These are phyloP conservation scores for Sanghuangporus weigelae DNA, from an alignment of 1,284 basidiomycete species.

Conservation along the genomic window DNA sequence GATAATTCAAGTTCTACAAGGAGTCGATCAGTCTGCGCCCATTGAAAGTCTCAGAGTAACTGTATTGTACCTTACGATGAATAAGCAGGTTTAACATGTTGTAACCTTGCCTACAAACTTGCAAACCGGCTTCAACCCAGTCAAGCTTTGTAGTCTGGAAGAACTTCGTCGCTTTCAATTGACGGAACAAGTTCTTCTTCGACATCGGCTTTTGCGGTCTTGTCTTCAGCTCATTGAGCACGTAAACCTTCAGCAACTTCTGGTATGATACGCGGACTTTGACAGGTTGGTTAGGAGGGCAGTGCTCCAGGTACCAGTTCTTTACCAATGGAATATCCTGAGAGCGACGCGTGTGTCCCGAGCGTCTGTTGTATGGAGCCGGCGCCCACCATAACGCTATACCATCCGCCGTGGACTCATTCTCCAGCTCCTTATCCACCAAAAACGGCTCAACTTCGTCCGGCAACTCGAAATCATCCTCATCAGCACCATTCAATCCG, in stretches of 20 bases:
- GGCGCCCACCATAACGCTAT: constrained; percentile 99
- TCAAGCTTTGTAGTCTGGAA: constrained; percentile 98
- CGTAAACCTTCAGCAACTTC: constrained; percentile 95
- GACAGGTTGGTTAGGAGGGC: constrained; percentile 92
- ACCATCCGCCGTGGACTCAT: constrained; percentile 91
- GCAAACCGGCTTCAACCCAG: constrained; percentile 99
- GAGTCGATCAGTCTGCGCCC: constrained; percentile 16
- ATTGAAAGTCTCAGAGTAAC: not conserved
- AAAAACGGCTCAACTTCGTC: constrained; percentile 84
- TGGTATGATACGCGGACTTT: constrained; percentile 99
- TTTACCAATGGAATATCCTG: constrained; percentile 96
- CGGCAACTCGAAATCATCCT: constrained; percentile 87
- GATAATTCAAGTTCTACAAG: constrained; percentile 86
- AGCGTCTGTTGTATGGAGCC: constrained; percentile 91
- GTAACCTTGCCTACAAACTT: constrained; percentile 98
- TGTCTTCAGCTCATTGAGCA: constrained; percentile 90
- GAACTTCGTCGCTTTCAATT: constrained; percentile 98
- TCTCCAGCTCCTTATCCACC: constrained; percentile 77
- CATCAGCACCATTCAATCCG: constrained; percentile 78
- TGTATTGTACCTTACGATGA: constrained; percentile 79
- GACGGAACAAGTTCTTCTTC: constrained; percentile 95
- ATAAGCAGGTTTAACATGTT: constrained; percentile 99
- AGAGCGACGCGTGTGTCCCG: constrained; percentile 88
- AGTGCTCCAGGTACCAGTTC: constrained; percentile 98
- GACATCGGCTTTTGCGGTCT: constrained; percentile 93